phyloP scores from a whole-genome alignment of 495 filamentous ascomycete genomes.

The Chaetomium cochliodes region DNA sequence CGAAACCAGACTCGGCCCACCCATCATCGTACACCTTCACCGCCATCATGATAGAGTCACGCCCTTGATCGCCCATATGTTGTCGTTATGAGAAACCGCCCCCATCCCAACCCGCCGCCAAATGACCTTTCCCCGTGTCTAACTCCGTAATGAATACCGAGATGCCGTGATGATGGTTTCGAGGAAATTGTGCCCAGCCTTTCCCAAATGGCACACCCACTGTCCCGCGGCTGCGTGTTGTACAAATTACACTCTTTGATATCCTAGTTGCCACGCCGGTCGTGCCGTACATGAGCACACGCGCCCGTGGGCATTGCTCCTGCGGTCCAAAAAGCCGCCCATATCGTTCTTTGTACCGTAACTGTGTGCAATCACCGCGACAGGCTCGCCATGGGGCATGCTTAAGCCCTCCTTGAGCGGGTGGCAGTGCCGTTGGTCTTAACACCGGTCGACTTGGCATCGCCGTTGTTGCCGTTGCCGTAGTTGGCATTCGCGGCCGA shows the following conservation, averaged over 20 bases:
- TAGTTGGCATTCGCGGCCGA: constrained; percentile 23
- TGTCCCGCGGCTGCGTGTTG: not conserved
- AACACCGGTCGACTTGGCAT: constrained; percentile 45
- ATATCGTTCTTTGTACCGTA: not conserved
- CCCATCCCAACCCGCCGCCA: constrained; percentile 21
- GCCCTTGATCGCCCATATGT: constrained; percentile 22
- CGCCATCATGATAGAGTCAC: constrained; percentile 20
- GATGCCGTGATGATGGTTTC: constrained; percentile 33
- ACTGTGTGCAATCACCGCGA: not conserved
- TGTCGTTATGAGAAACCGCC: constrained; percentile 32
- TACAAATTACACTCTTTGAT: constrained; percentile 10
- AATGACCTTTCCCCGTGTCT: constrained; percentile 30
- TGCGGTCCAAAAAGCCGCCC: not conserved
- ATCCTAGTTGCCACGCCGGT: constrained; percentile 8
- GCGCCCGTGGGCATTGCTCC: not conserved
- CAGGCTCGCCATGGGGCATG: constrained; percentile 9
- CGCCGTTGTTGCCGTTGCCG: constrained; percentile 41
- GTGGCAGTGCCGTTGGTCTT: constrained; percentile 53
- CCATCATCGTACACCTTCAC: constrained; percentile 22
- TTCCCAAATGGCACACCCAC: not conserved
- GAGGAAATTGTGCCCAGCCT: constrained; percentile 11
- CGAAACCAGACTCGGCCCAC: constrained; percentile 11
- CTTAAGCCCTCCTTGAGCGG: constrained; percentile 60
- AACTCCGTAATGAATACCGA: constrained; percentile 41
- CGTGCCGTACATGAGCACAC: not conserved